phyloP scores from a whole-genome alignment of 176 grass and related monocot species.

The Triticum timopheevii region DNA sequence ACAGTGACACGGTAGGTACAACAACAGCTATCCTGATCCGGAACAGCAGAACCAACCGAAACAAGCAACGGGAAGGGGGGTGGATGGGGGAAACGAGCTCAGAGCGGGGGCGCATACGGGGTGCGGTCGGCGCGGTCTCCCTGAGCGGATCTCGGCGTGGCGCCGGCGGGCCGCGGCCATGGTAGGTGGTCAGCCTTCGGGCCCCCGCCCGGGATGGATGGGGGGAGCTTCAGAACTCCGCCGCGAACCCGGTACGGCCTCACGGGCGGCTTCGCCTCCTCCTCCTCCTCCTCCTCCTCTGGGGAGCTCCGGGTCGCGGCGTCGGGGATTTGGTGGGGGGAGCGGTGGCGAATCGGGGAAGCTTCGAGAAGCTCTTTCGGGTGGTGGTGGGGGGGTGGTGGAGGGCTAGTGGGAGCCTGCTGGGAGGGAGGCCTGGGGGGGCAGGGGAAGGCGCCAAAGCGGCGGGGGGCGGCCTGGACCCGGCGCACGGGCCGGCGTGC shows the following conservation, averaged over 20 bases:
- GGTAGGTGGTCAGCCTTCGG: background rate
- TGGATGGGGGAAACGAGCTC: background rate
- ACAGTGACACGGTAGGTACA: background rate
- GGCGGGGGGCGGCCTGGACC: background rate
- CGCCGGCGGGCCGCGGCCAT: conserved; percentile 18
- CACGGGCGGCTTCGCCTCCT: too few species aligned
- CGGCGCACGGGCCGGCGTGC: background rate
- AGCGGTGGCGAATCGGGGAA: background rate
- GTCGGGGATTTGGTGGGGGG: background rate
- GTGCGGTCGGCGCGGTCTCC: background rate
- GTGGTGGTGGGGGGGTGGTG: background rate
- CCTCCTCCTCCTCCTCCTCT: background rate
- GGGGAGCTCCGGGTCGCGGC: background rate
- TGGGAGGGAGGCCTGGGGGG: background rate
- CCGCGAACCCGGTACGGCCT: background rate
- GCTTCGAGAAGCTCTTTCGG: conserved; percentile 26
- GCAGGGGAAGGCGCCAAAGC: conserved; percentile 12
- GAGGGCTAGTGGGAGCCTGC: conserved; percentile 1
- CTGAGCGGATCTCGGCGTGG: conserved; percentile 13
- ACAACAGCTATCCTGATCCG: background rate
- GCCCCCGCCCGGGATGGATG: background rate
- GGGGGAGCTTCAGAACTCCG: background rate
- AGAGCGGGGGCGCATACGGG: conserved; percentile 23
- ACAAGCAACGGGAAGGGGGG: background rate
- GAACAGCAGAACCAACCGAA: background rate